Conservation (phyloP, 192 early-diverging fungal genomes). For the Haplosporangium gracile region DNA sequence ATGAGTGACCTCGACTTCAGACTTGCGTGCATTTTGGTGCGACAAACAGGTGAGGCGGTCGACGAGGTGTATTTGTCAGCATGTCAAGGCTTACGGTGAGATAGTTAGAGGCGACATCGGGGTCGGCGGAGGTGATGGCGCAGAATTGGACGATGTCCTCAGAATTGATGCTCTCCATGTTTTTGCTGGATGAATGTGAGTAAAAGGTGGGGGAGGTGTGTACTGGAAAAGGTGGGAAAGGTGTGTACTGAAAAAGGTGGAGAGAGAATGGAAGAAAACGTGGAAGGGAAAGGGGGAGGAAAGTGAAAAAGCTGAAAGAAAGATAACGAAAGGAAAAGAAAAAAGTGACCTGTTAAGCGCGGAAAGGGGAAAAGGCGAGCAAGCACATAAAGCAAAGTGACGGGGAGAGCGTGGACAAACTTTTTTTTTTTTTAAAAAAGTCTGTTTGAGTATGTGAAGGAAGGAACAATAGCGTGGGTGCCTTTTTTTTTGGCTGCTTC, state of each 20-base stretch:
- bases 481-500: background rate
- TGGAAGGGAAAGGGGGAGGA: background rate
- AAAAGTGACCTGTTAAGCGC: background rate
- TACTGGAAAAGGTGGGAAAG: background rate
- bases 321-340: background rate
- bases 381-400: background rate
- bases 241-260: background rate
- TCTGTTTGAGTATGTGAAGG: background rate
- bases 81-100: conserved; percentile 65
- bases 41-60: background rate
- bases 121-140: conserved; percentile 78
- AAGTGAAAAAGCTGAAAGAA: background rate
- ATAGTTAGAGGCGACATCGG: conserved; percentile 78
- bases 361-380: background rate
- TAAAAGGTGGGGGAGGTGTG: background rate
- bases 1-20: background rate
- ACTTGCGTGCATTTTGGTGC: background rate
- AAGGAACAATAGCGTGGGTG: background rate
- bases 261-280: background rate
- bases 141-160: conserved; percentile 70
- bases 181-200: background rate
- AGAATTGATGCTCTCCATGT: conserved; percentile 30
- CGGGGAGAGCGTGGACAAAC: background rate
- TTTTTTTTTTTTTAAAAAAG: background rate
- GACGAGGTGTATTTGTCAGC: background rate